Evolutionary conservation across 2,329 filamentous ascomycete genomes (phyloP).

Genomic region (Drechslera avenae): DNA sequence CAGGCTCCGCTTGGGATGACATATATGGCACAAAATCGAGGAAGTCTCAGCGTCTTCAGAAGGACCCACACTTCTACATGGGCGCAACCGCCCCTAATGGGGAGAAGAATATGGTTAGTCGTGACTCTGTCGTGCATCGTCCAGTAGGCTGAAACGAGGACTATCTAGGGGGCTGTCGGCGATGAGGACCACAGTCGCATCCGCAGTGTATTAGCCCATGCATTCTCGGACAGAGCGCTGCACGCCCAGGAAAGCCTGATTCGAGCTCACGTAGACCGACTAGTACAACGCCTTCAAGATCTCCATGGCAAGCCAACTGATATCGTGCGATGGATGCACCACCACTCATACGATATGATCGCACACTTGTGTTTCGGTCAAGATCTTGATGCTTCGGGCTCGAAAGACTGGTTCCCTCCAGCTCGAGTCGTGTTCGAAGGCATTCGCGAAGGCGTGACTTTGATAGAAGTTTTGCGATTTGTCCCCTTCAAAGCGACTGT

Average conservation of each 20-base stretch:
- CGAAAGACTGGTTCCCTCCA: not conserved
- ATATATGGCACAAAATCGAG: not conserved
- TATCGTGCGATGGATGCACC: not conserved
- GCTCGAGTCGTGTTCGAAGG: not conserved
- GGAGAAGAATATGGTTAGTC: not conserved
- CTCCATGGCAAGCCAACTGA: not conserved
- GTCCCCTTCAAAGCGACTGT: not conserved
- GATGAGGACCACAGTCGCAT: not conserved
- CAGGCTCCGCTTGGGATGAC: not conserved
- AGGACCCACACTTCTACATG: not conserved
- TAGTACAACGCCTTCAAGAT: not conserved
- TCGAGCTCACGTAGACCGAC: not conserved
- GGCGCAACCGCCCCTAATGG: not conserved
- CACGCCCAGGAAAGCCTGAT: not conserved
- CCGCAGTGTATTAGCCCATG: not conserved
- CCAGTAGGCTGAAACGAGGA: not conserved
- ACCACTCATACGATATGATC: not conserved
- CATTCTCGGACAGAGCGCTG: not conserved
- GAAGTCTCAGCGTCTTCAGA: not conserved
- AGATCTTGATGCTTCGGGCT: not conserved
- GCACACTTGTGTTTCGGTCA: not conserved
- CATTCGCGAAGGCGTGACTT: not conserved
- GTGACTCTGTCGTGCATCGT: not conserved
- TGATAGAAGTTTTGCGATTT: not conserved
- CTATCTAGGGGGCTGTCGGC: not conserved